phyloP scores from a whole-genome alignment of 441 rosid species.

The Geranium incanum region DNA sequence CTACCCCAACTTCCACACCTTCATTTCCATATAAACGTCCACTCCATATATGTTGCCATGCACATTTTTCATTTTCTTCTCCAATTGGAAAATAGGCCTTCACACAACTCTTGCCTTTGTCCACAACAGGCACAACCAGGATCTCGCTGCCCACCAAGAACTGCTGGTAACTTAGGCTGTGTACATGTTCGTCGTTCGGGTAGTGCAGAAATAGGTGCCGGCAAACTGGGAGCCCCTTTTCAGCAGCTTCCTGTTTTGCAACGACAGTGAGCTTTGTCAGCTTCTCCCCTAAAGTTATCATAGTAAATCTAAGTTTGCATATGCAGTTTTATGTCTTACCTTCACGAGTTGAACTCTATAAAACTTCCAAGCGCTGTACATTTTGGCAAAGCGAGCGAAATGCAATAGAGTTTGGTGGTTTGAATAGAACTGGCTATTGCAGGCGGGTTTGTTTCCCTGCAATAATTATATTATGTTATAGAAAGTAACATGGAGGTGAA shows the following conservation, averaged over 20 bases:
- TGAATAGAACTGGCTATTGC: slow-evolving; percentile 60
- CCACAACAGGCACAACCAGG: slow-evolving; percentile 57
- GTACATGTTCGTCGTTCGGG: slow-evolving; percentile 46
- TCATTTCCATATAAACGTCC: slow-evolving; percentile 34
- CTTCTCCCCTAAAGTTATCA: not conserved
- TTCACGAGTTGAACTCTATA: slow-evolving; percentile 50
- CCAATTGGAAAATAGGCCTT: slow-evolving; percentile 59
- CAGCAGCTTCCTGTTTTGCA: slow-evolving; percentile 45
- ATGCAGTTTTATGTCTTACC: slow-evolving; percentile 25
- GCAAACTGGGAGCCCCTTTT: slow-evolving; percentile 59
- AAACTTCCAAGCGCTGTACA: slow-evolving; percentile 63
- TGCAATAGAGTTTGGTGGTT: slow-evolving; percentile 43
- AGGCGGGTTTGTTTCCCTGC: slow-evolving; percentile 62
- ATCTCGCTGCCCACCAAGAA: slow-evolving; percentile 60
- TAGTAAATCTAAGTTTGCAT: too few species aligned
- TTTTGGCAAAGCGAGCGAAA: slow-evolving; percentile 58
- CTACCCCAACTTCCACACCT: slow-evolving; percentile 41
- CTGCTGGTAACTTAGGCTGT: slow-evolving; percentile 47
- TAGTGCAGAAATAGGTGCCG: slow-evolving; percentile 68
- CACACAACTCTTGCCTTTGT: slow-evolving; percentile 45
- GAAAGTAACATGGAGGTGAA: too few species aligned
- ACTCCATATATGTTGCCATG: slow-evolving; percentile 61
- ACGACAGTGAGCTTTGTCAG: slow-evolving; percentile 5
- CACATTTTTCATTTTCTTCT: slow-evolving; percentile 26
- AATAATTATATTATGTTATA: not conserved